Percentiles rank a stretch among this genome's conserved stretches.
These are phyloP conservation scores for Coemansia sp. DNA, from an alignment of 192 early-diverging fungal genomes.

Conservation along the genomic window DNA sequence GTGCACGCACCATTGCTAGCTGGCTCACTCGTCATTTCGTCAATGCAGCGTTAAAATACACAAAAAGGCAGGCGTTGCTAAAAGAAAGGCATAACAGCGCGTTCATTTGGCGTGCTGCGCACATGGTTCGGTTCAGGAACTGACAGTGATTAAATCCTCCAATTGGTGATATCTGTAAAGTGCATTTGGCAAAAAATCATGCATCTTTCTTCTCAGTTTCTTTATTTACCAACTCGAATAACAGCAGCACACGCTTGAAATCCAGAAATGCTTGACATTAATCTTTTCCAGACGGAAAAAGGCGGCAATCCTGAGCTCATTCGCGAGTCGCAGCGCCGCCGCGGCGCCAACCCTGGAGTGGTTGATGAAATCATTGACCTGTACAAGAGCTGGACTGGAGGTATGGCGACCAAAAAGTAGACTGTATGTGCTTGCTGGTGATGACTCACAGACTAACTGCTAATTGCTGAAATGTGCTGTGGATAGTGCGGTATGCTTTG, in stretches of 20 bases:
- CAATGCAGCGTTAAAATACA: background rate
- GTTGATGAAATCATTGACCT: constrained; percentile 91
- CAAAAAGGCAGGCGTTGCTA: no score
- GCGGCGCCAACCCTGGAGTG: constrained; percentile 77
- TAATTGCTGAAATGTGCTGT: background rate
- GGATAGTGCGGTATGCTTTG: constrained; percentile 75
- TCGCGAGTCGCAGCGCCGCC: constrained; percentile 87
- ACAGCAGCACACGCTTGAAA: background rate
- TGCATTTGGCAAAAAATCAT: background rate
- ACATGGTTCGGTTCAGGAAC: background rate
- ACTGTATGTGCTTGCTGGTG: background rate
- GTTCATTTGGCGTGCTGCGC: background rate
- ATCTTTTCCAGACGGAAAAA: constrained; percentile 82
- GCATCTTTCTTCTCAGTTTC: constrained; percentile 1
- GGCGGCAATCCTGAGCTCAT: constrained; percentile 93
- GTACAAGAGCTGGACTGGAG: constrained; percentile 86
- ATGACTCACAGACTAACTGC: constrained; percentile 12
- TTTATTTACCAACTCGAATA: no score
- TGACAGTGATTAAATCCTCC: background rate
- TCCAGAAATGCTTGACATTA: constrained; percentile 85
- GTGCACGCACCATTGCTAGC: background rate
- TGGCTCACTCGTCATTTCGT: background rate
- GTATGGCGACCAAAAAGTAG: constrained; percentile 48
- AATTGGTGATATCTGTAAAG: background rate
- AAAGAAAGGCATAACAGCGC: no score